phyloP scores from a whole-genome alignment of 257 asterid species.

The Oldenlandia corymbosa region DNA sequence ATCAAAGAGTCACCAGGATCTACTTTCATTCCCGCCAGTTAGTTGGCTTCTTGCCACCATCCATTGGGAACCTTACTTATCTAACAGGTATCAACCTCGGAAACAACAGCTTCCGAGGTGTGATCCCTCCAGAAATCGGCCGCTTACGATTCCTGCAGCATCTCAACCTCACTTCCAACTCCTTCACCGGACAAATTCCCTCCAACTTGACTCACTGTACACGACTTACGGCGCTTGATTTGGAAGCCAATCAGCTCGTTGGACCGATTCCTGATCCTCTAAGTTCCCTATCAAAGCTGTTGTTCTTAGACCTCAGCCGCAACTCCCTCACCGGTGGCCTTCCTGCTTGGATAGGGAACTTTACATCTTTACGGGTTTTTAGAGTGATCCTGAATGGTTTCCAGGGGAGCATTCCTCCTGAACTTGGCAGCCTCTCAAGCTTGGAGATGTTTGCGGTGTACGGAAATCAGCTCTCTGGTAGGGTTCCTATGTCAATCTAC shows the following conservation, averaged over 20 bases:
- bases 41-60: conserved; percentile 26
- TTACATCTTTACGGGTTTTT: conserved; percentile 7
- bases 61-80: conserved; percentile 33
- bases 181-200: conserved; percentile 28
- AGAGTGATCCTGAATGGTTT: conserved; percentile 14
- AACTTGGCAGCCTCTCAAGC: conserved; percentile 14
- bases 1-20: conserved; percentile 18
- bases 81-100: conserved; percentile 13
- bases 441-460: conserved; percentile 8
- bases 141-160: conserved; percentile 8
- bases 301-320: conserved; percentile 10
- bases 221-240: conserved; percentile 15
- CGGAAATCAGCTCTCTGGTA: conserved; percentile 19
- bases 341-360: conserved; percentile 28
- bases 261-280: conserved; percentile 22
- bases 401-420: conserved; percentile 24
- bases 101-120: conserved; percentile 23
- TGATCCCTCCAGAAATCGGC: conserved; percentile 29
- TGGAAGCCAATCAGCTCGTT: conserved; percentile 17
- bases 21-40: conserved; percentile 11
- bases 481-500: conserved; percentile 20
- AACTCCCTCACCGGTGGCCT: conserved; percentile 25
- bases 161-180: conserved; percentile 17
- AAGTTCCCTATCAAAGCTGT: conserved; percentile 18
- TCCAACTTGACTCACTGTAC: conserved; percentile 18